Base-by-base conservation (phyloP, 2,329 filamentous ascomycete genomes). In the Ophiosphaerella korrae region DNA sequence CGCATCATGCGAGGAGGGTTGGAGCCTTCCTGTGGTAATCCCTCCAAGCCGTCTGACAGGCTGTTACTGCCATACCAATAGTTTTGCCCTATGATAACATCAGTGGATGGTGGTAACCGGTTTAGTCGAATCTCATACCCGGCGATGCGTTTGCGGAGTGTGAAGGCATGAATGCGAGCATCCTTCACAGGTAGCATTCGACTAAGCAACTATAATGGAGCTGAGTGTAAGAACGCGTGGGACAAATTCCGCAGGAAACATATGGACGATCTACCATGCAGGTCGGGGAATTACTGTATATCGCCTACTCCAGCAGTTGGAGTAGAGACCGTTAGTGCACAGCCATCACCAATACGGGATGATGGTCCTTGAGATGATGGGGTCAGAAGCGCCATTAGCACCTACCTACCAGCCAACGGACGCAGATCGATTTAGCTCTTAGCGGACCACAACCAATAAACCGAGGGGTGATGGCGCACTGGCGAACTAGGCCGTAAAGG, bases 91-190 rank as follows among this genome's bases (percentile, higher is more conserved):
- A 48, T 24, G 29, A 36, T 31, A 14, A 39, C 26, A 55, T 68
- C 50, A 70, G 50, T 29, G 29, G 23, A 34, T 40, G 33, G 42
- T 21, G 43, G 40, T 9, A n/a, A 12, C 13, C 5, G 24, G 26
- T 43, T 12, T 8, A 18, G 39, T 13, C 39, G 46, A 48, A 45
- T 36, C 45, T 41, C 58, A 55, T 60, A 73, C 70, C 66, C 52
- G 68, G 65, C 52, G 67, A 66, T 42, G 68, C 66, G 49, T 70
- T 67, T 54, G 63, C 58, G 36, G 66, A 60, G 60, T 68, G 66
- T 55, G 67, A 57, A 68, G 68, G 64, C 70, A 72, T 73, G 66
- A 68, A 60, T 62, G 66, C 68, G 50, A 72, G 61, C 70, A 73
- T 73, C 66, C 66, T 67, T 55, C 58, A 51, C 38, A 55, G 41